Conservation (phyloP, 2,329 filamentous ascomycete genomes). For the Trichoderma koningii region DNA sequence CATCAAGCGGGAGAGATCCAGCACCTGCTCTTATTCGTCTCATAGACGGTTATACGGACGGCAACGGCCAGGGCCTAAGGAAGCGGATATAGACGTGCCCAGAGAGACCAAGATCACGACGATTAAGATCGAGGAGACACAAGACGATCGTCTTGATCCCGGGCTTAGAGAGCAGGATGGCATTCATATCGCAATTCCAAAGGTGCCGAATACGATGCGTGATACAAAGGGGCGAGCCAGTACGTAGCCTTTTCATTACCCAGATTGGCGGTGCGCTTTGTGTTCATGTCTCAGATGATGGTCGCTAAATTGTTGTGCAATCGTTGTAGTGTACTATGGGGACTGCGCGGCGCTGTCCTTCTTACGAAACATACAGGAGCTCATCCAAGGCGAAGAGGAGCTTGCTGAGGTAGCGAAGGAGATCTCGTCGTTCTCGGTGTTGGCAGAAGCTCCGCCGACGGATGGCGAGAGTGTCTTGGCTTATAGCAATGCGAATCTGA, state of each 20-base stretch:
- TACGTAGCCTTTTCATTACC: neutral
- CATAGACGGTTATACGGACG: conserved; percentile 16
- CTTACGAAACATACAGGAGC: conserved; percentile 11
- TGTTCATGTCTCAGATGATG: neutral
- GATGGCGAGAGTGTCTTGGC: conserved; percentile 3
- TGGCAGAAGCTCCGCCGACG: neutral
- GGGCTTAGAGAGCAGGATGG: neutral
- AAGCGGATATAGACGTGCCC: neutral
- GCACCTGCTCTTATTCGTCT: conserved; percentile 6
- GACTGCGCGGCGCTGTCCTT: conserved; percentile 16
- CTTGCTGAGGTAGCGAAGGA: conserved; percentile 6
- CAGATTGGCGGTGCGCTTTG: too few species aligned
- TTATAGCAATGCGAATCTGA: conserved; percentile 8
- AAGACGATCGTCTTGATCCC: neutral
- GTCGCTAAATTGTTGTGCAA: neutral
- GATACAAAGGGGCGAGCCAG: conserved; percentile 10
- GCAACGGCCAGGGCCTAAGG: conserved; percentile 8
- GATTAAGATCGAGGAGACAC: neutral
- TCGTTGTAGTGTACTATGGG: conserved; percentile 2
- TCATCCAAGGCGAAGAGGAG: neutral
- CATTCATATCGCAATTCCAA: conserved; percentile 7
- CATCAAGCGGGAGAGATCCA: conserved; percentile 4
- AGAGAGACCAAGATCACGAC: neutral
- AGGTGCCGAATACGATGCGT: conserved; percentile 5
- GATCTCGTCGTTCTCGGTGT: neutral